These are phyloP conservation scores for Colletotrichum chlorophyti DNA, from an alignment of 2,329 filamentous ascomycete species.

Conservation along the genomic window DNA sequence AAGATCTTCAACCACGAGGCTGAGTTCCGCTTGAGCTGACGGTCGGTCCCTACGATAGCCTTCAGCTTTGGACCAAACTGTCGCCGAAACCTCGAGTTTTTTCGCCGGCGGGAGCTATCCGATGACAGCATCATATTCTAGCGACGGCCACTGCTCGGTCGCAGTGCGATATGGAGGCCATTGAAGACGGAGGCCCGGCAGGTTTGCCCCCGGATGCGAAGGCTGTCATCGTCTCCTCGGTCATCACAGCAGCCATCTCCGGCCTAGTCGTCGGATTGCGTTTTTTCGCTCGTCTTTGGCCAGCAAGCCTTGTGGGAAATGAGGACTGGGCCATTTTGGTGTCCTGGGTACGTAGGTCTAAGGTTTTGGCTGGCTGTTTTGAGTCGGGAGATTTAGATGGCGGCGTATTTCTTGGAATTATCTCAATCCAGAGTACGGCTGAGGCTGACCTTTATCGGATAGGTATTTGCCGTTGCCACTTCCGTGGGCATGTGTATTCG, in stretches of 20 bases:
- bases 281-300: constrained; percentile 14
- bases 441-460: not conserved
- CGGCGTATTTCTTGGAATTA: too few species aligned
- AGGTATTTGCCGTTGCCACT: not conserved
- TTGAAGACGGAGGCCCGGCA: constrained; percentile 17
- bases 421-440: not conserved
- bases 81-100: too few species aligned
- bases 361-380: too few species aligned
- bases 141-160: constrained; percentile 9
- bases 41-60: too few species aligned
- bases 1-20: too few species aligned
- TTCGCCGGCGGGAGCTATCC: too few species aligned
- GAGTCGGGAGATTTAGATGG: too few species aligned
- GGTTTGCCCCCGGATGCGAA: constrained; percentile 2
- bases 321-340: constrained; percentile 22
- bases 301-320: constrained; percentile 6
- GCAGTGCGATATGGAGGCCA: not conserved
- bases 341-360: constrained; percentile 23
- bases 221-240: constrained; percentile 15
- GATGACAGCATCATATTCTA: not conserved
- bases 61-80: too few species aligned
- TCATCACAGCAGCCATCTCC: not conserved
- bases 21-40: too few species aligned
- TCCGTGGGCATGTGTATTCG: constrained; percentile 13
- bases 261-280: constrained; percentile 16